These are phyloP conservation scores for Candida broadrunensis DNA, from an alignment of 805 yeast genomes.

Conservation along the genomic window DNA sequence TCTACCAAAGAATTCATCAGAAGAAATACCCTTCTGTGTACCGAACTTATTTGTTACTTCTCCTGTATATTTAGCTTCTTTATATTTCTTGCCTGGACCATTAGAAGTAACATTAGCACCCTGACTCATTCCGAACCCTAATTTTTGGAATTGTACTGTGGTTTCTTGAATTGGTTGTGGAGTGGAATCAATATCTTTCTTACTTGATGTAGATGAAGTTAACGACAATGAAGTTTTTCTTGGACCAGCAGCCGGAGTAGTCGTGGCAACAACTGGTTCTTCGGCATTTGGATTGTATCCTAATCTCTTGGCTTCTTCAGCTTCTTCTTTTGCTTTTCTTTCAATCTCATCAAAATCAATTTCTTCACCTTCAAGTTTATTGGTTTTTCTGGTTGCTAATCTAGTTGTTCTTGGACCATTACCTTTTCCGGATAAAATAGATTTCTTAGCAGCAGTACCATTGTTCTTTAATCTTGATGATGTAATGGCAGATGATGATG, in stretches of 20 bases:
- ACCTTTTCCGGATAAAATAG: conserved; percentile 48
- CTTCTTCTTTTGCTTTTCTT: conserved; percentile 79
- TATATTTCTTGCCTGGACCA: conserved; percentile 35
- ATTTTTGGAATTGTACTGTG: conserved; percentile 70
- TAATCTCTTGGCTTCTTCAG: conserved; percentile 58
- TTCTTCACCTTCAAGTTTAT: conserved; percentile 48
- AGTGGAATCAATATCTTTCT: conserved; percentile 1
- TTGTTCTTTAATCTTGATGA: conserved; percentile 13
- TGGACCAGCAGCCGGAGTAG: conserved; percentile 6
- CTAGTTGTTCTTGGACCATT: conserved; percentile 56
- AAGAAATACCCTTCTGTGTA: conserved; percentile 88
- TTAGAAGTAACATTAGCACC: conserved; percentile 45
- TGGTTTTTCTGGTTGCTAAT: conserved; percentile 47
- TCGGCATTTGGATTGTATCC: conserved; percentile 45
- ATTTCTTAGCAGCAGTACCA: conserved; percentile 21
- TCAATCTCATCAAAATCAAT: conserved; percentile 61
- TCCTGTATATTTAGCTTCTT: conserved; percentile 67
- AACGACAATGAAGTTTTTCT: conserved; percentile 14
- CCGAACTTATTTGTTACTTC: conserved; percentile 79
- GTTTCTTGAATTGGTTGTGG: conserved; percentile 42
- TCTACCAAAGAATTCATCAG: conserved; percentile 92
- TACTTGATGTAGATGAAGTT: neutral
- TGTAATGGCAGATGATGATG: conserved; percentile 13
- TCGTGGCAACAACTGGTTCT: neutral
- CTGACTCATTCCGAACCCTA: conserved; percentile 87